Evolutionary conservation across 192 early-diverging fungal species (phyloP).

Genomic region (Coemansia sp.): DNA sequence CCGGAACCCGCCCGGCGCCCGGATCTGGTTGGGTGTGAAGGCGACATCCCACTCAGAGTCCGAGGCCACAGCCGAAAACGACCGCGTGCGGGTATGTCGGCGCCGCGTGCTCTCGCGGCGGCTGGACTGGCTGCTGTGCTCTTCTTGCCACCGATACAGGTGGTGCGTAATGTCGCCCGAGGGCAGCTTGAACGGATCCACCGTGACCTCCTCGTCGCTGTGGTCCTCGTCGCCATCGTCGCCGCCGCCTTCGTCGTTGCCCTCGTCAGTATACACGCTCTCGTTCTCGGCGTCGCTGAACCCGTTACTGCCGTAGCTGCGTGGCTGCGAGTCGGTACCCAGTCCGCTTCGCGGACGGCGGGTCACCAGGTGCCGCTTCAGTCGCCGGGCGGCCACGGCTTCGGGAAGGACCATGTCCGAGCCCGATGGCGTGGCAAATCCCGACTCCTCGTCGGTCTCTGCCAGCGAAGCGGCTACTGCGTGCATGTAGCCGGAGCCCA

Average conservation of each 20-base stretch:
- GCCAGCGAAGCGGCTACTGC: neutral
- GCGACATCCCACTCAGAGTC: slow-evolving; percentile 56
- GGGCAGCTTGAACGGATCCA: slow-evolving; percentile 55
- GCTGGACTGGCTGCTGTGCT: slow-evolving; percentile 19
- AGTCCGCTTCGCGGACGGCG: slow-evolving; percentile 40
- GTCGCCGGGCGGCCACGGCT: slow-evolving; percentile 58
- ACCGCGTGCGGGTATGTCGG: slow-evolving; percentile 25
- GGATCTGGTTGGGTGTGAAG: slow-evolving; percentile 53
- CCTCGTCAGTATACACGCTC: slow-evolving; percentile 8
- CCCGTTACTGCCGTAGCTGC: slow-evolving; percentile 25
- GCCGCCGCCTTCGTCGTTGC: slow-evolving; percentile 4
- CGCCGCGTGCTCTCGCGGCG: slow-evolving; percentile 9
- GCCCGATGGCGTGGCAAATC: slow-evolving; percentile 1
- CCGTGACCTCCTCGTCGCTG: slow-evolving; percentile 16
- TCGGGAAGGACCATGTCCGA: slow-evolving; percentile 31
- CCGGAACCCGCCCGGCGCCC: slow-evolving; percentile 82
- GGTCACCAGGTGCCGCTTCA: slow-evolving; percentile 67
- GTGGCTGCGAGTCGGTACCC: slow-evolving; percentile 36
- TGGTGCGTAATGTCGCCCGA: slow-evolving; percentile 81
- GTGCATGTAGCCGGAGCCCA: neutral
- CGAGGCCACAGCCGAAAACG: slow-evolving; percentile 48
- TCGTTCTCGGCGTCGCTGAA: slow-evolving; percentile 20
- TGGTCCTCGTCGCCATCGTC: slow-evolving; percentile 20
- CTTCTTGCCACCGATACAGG: slow-evolving; percentile 85
- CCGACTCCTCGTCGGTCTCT: slow-evolving; percentile 13